Base-by-base conservation (phyloP, 208 protist genomes). In the Jaenimonas drosophilae region DNA sequence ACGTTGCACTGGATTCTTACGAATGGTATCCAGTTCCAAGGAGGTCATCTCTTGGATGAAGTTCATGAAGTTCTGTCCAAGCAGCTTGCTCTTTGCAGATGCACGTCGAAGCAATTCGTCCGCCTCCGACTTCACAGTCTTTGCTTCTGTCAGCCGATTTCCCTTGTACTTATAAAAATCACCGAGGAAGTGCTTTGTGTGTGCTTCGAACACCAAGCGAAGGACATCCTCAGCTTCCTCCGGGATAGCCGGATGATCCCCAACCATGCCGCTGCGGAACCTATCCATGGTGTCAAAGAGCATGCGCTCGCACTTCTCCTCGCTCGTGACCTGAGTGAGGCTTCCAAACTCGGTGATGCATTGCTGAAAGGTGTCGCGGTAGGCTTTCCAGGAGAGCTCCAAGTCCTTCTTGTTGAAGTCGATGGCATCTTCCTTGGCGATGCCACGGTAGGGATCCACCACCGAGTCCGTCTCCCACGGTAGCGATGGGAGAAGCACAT, bases 11-110 rank as follows among this genome's bases (percentile, higher is more conserved):
- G 79, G 84, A 47, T 89, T 92, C 54, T 89, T 84, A 4, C 84
- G 76, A 30, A 92, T 75, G 4, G 71, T 80, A 43, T 92, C 84
- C 28, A 92, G 63, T 59, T 92, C 84, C 21, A 85, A 55, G 4
- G 79, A 77, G 12, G 76, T 92, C 84, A 89, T 92, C 46, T 92
- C 79, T 59, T 92, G 76, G 11, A 89, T 68, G 57, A 92, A 92
- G 38, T 88, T 87, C 84, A 89, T 88, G 46, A 92, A 92, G 43
- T 73, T 79, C 37, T 65, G 62, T 7, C 84, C 84, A 1, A 89
- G 64, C 21, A 89, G 66, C 48, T 92, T 92, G 45, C 76, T 76
- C 65, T 89, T 92, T 9, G 76, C 79, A 2, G 76, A 86, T 6
- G 84, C 79, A 0, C 68, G 64, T 11, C 75, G 72, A 27, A 92